phyloP scores from a whole-genome alignment of 2,329 filamentous ascomycete genomes.

The Aspergillus costaricaensis region DNA sequence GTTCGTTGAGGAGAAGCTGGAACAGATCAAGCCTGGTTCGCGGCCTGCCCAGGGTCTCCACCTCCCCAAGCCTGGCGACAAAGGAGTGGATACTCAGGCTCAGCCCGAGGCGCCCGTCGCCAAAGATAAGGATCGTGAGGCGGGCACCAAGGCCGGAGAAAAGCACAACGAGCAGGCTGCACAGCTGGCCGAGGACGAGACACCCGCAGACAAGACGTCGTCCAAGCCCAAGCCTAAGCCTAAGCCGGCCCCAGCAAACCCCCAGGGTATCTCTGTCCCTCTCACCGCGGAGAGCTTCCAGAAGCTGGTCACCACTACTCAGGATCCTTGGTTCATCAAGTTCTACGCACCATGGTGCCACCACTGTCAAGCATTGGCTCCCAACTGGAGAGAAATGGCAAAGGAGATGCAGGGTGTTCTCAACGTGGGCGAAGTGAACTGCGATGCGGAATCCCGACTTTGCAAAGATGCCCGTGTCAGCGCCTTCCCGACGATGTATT shows the following conservation, averaged over 20 bases:
- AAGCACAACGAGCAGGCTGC: conserved; percentile 45
- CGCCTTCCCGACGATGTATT: conserved; percentile 85
- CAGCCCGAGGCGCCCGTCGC: conserved; percentile 39
- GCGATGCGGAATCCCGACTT: conserved; percentile 79
- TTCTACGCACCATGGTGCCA: conserved; percentile 98
- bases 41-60: conserved; percentile 67
- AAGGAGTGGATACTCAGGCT: conserved; percentile 47
- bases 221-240: conserved; percentile 54
- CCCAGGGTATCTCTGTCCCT: conserved; percentile 70
- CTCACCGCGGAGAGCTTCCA: conserved; percentile 86
- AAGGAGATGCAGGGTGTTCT: conserved; percentile 88
- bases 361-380: conserved; percentile 90
- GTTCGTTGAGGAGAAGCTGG: conserved; percentile 74
- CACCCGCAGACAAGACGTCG: conserved; percentile 36
- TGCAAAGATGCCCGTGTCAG: conserved; percentile 85
- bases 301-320: conserved; percentile 77
- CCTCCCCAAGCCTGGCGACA: conserved; percentile 71
- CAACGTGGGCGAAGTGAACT: conserved; percentile 95
- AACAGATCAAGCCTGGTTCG: conserved; percentile 77
- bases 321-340: conserved; percentile 97
- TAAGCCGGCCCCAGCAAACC: conserved; percentile 64
- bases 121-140: conserved; percentile 48
- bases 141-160: conserved; percentile 41
- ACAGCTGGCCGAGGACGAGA: conserved; percentile 25
- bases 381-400: conserved; percentile 85